Percentiles rank a stretch among this genome's conserved stretches.
These are phyloP conservation scores for Blastomyces emzantsi DNA, from an alignment of 2,329 filamentous ascomycete species.

Conservation along the genomic window DNA sequence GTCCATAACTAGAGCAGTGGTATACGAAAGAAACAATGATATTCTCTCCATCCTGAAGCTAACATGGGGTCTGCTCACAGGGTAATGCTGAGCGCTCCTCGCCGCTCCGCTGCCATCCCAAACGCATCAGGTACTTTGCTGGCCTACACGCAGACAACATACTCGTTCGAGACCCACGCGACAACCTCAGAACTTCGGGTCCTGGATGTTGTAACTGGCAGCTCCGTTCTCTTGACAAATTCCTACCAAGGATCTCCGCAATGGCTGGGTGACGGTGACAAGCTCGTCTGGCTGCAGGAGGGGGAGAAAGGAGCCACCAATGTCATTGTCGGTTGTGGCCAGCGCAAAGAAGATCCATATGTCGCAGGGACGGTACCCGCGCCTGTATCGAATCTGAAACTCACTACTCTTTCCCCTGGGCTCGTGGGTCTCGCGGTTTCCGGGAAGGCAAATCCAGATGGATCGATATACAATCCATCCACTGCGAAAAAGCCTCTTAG, in stretches of 20 bases:
- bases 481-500: constrained; percentile 39
- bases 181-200: constrained; percentile 41
- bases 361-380: constrained; percentile 40
- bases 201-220: constrained; percentile 35
- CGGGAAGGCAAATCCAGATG: constrained; percentile 41
- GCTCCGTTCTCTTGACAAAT: constrained; percentile 36
- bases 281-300: constrained; percentile 40
- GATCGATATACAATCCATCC: constrained; percentile 43
- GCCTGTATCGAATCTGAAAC: constrained; percentile 39
- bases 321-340: constrained; percentile 37
- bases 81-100: constrained; percentile 40
- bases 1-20: not conserved
- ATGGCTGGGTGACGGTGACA: constrained; percentile 38
- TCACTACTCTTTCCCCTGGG: constrained; percentile 34
- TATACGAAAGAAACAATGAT: not conserved
- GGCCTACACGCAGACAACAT: constrained; percentile 41
- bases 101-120: constrained; percentile 38
- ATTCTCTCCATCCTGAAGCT: constrained; percentile 1
- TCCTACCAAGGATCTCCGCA: constrained; percentile 37
- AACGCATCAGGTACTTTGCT: constrained; percentile 40
- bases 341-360: constrained; percentile 30
- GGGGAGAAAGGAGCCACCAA: constrained; percentile 40
- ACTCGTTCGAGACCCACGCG: constrained; percentile 42
- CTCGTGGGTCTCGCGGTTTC: constrained; percentile 40
- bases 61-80: constrained; percentile 20